phyloP scores from a whole-genome alignment of 306 rosid species.

The Boehmeria nivea region DNA sequence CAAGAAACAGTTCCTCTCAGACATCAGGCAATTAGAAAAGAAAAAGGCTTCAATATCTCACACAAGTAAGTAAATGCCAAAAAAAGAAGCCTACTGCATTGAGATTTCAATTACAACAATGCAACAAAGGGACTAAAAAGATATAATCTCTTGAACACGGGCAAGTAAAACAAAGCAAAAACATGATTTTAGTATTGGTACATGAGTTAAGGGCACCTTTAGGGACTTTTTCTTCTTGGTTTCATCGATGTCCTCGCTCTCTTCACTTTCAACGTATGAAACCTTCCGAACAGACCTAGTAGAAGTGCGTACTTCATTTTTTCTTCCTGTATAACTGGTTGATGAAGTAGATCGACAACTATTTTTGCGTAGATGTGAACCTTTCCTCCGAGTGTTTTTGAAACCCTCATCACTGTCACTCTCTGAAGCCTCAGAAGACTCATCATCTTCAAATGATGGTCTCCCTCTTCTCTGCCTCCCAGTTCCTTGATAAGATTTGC shows the following conservation, averaged over 20 bases:
- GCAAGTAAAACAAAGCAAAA: slow-evolving; percentile 12
- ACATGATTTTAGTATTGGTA: slow-evolving; percentile 4
- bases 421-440: slow-evolving; percentile 70
- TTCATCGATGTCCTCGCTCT: slow-evolving; percentile 86
- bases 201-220: too few relatives aligned
- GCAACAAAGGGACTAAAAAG: too few relatives aligned
- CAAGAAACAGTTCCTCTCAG: too few relatives aligned
- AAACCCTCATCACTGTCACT: slow-evolving; percentile 69
- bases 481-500: slow-evolving; percentile 41
- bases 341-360: slow-evolving; percentile 44
- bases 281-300: slow-evolving; percentile 84
- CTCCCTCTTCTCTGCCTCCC: slow-evolving; percentile 65
- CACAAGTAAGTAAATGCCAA: too few relatives aligned
- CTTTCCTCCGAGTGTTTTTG: slow-evolving; percentile 49
- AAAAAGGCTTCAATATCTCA: too few relatives aligned
- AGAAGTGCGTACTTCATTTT: slow-evolving; percentile 82
- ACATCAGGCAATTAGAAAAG: too few relatives aligned
- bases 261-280: slow-evolving; percentile 99
- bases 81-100: too few relatives aligned
- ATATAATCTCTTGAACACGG: too few relatives aligned
- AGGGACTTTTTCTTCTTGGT: slow-evolving; percentile 83
- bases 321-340: slow-evolving; percentile 40
- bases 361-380: slow-evolving; percentile 52
- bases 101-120: too few relatives aligned
- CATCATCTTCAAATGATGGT: slow-evolving; percentile 70